Evolutionary conservation across 441 rosid genomes (phyloP), one percentile per base, ranked within the genome.

Genomic region (Flueggea neowawraea): DNA sequence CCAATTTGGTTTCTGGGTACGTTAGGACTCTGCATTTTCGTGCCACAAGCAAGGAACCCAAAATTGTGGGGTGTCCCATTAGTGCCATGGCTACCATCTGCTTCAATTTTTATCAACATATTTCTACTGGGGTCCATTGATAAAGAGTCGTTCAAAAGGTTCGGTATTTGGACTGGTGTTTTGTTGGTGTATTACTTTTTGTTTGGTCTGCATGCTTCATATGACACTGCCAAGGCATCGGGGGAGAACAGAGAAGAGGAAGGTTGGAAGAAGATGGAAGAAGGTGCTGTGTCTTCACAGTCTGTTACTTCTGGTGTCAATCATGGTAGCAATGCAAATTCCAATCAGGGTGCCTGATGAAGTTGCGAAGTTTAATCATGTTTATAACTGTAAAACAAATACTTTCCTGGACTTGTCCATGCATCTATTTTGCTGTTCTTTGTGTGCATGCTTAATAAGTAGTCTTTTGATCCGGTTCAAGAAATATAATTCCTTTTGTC

Each of bases 81-180:
- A 65, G 96, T 89, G 17, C 96, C 96, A 1, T 89, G 89, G 89
- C 16, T 89, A 52, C 96, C 96, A 2, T 89, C 96, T 0, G 66
- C 73, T 6, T 89, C 96, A 0, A 82, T 89, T 15, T 79, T 84
- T 4, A 78, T 87, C 61, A 89, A 89, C 57, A 66, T 89, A 5
- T 83, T 89, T 74, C 79, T 89, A 3, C 77, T 89, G 0, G 96
- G 94, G 2, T 89, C 96, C 6, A 85, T 89, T 16, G 90, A 82
- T 54, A 52, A 3, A 1, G 51, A 66, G 0, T 84, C 96, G 0
- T 87, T 73, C 8, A 28, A 14, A 31, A 80, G 94, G 69, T 89
- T 89, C 32, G 89, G 69, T 14, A 22, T 78, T 7, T 89, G 96
- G 93, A 87, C 88, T 5, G 69, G 45, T 16, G 0, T 76, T 16